Evolutionary conservation across 257 asterid species (phyloP).

Genomic region (Plantago major): DNA sequence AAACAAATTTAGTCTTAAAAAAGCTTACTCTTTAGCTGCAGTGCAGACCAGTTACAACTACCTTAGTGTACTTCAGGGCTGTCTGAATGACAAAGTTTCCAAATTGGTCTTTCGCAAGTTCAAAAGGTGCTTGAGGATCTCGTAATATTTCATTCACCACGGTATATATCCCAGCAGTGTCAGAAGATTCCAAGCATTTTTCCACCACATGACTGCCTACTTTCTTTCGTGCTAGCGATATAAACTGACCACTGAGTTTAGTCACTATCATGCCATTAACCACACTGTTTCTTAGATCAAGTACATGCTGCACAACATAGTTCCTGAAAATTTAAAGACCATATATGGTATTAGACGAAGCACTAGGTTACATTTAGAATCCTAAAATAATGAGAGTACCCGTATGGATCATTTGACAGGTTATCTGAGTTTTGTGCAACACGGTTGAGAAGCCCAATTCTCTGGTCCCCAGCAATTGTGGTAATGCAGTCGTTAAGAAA

Average conservation of each 20-base stretch:
- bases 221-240: conserved; percentile 19
- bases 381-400: conserved; percentile 19
- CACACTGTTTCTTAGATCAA: background rate
- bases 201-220: conserved; percentile 39
- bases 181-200: conserved; percentile 30
- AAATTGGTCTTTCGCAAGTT: conserved; percentile 26
- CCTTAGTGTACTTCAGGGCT: conserved; percentile 31
- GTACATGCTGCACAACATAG: conserved; percentile 38
- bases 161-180: background rate
- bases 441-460: conserved; percentile 20
- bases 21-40: background rate
- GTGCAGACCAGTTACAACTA: background rate
- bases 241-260: conserved; percentile 17
- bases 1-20: background rate
- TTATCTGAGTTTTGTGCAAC: conserved; percentile 23
- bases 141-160: conserved; percentile 27
- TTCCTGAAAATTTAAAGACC: conserved; percentile 26
- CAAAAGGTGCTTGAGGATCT: background rate
- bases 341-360: background rate
- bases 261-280: background rate
- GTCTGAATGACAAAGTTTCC: conserved; percentile 52
- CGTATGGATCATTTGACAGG: conserved; percentile 36
- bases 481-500: conserved; percentile 25
- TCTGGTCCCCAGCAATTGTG: conserved; percentile 11
- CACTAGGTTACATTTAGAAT: background rate